phyloP scores from a whole-genome alignment of 2,329 filamentous ascomycete species.

The Cercospora sp. region DNA sequence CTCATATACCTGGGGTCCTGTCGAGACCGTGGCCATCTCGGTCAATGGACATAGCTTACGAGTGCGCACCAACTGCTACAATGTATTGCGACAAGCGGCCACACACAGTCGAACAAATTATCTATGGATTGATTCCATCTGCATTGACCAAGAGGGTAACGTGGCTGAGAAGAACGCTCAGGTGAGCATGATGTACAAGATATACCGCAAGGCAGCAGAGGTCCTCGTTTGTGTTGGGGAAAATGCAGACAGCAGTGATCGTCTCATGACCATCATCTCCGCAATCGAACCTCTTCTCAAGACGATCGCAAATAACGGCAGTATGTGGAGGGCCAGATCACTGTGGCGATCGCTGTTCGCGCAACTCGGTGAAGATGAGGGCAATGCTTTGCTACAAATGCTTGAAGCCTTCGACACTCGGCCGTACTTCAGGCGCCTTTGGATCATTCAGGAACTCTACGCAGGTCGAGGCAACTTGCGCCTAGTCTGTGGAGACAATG shows the following conservation, averaged over 20 bases:
- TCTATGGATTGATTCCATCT: conserved; percentile 23
- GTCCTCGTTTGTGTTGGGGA: conserved; percentile 18
- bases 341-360: too few relatives aligned
- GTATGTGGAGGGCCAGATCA: too few relatives aligned
- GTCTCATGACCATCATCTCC: not conserved
- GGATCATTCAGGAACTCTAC: too few relatives aligned
- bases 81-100: not conserved
- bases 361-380: too few relatives aligned
- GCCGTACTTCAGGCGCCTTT: too few relatives aligned
- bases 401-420: too few relatives aligned
- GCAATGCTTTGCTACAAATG: too few relatives aligned
- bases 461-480: too few relatives aligned
- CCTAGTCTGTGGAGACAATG: too few relatives aligned
- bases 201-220: conserved; percentile 13
- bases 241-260: not conserved
- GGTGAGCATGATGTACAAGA: conserved; percentile 21
- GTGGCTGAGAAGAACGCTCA: conserved; percentile 18
- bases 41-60: not conserved
- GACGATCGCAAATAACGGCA: too few relatives aligned
- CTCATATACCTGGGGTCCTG: conserved; percentile 4
- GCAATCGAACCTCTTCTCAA: too few relatives aligned
- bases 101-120: not conserved
- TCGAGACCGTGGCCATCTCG: not conserved
- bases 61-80: conserved; percentile 10
- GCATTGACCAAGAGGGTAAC: conserved; percentile 24